phyloP scores from a whole-genome alignment of 2,329 filamentous ascomycete genomes.

The Pyricularia sp. region DNA sequence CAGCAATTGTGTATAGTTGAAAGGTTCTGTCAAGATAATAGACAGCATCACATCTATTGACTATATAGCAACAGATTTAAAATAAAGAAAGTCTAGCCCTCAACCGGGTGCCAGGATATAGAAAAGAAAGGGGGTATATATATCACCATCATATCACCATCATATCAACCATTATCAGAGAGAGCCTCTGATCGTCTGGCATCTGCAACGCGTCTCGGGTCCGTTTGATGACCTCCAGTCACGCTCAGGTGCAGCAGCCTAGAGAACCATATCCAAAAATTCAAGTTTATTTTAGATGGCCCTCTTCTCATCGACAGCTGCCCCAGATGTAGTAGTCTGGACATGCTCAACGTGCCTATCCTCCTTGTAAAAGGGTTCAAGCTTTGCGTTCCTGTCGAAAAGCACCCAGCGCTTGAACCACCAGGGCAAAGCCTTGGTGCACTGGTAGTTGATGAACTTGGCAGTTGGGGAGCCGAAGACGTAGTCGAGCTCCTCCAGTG shows the following conservation, averaged over 20 bases:
- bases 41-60: not conserved
- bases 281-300: not conserved
- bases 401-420: conserved; percentile 51
- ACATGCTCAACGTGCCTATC: not conserved
- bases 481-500: conserved; percentile 50
- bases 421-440: conserved; percentile 46
- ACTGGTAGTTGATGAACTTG: conserved; percentile 47
- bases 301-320: not conserved
- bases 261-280: not conserved
- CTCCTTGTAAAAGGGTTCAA: conserved; percentile 36
- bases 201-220: not conserved
- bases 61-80: not conserved
- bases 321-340: not conserved
- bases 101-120: not conserved
- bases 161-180: not conserved
- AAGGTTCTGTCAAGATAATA: not conserved
- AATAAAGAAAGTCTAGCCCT: not conserved
- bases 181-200: not conserved
- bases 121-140: not conserved
- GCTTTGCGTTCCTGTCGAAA: conserved; percentile 32
- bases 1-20: not conserved
- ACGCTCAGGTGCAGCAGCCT: not conserved
- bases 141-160: not conserved
- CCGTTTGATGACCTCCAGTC: not conserved
- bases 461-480: conserved; percentile 51